Conservation (phyloP, 805 yeast genomes). For the Candida rishiriensis region DNA sequence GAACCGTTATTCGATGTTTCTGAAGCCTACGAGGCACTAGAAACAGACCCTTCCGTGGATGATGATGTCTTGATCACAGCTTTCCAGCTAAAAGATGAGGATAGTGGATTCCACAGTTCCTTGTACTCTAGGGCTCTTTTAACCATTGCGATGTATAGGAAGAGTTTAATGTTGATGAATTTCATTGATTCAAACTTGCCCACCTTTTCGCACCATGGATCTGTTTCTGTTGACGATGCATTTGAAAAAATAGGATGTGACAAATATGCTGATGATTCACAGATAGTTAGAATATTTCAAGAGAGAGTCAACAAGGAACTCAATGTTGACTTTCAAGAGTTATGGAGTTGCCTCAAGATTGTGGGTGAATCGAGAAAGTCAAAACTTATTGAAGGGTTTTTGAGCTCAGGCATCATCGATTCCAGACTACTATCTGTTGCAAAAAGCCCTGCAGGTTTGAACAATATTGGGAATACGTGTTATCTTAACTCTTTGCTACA, state of each 20-base stretch:
- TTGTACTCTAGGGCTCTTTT: conserved; percentile 52
- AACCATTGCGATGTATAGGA: conserved; percentile 55
- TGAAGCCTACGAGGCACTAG: conserved; percentile 51
- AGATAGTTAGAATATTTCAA: conserved; percentile 50
- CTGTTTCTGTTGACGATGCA: conserved; percentile 35
- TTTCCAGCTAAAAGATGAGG: conserved; percentile 59
- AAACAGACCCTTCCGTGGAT: conserved; percentile 47
- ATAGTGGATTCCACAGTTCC: conserved; percentile 39
- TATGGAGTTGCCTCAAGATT: conserved; percentile 53
- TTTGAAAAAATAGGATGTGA: conserved; percentile 45
- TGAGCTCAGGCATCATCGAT: conserved; percentile 61
- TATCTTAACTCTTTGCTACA: conserved; percentile 87
- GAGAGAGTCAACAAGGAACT: conserved; percentile 34
- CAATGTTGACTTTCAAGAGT: conserved; percentile 46
- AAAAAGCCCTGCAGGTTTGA: conserved; percentile 86
- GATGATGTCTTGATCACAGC: conserved; percentile 77
- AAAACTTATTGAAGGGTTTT: conserved; percentile 48
- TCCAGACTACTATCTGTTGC: conserved; percentile 54
- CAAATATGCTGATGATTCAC: conserved; percentile 51
- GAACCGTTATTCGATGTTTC: conserved; percentile 42
- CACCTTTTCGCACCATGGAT: conserved; percentile 14
- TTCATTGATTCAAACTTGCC: conserved; percentile 46
- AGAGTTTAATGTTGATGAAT: conserved; percentile 52
- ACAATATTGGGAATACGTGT: conserved; percentile 95
- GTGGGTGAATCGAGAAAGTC: conserved; percentile 55